A percentile compares a stretch with the other conserved stretches of the same genome.
These are phyloP conservation scores for Lipomyces sp. DNA, from an alignment of 805 yeast species.

Conservation along the genomic window DNA sequence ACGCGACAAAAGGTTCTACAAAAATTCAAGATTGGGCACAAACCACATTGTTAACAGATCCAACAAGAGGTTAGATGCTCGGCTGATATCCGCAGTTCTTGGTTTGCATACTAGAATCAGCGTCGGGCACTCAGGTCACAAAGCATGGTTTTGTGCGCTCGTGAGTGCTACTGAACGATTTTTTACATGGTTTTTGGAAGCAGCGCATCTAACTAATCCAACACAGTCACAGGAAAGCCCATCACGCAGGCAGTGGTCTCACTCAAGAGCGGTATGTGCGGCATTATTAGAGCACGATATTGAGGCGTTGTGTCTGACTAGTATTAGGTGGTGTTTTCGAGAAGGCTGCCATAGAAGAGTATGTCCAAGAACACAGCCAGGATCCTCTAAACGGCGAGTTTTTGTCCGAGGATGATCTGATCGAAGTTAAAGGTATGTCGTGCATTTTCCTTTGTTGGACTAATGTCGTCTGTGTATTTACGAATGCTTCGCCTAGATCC, in stretches of 20 bases:
- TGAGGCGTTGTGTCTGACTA: no score
- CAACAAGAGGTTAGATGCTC: no score
- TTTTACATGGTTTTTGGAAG: background rate
- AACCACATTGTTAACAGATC: no score
- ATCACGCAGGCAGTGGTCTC: slow-evolving; percentile 74
- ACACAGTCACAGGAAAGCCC: slow-evolving; percentile 62
- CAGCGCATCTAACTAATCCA: background rate
- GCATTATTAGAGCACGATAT: no score
- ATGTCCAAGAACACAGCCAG: slow-evolving; percentile 57
- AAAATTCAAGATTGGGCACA: no score
- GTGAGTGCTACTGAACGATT: slow-evolving; percentile 1
- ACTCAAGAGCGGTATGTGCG: slow-evolving; percentile 32
- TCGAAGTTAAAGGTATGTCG: slow-evolving; percentile 40
- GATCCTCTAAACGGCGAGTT: slow-evolving; percentile 77
- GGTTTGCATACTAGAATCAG: no score
- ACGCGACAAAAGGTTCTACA: no score
- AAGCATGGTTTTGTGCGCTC: slow-evolving; percentile 11
- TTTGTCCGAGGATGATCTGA: slow-evolving; percentile 54
- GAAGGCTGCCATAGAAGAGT: slow-evolving; percentile 53
- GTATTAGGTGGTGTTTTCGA: slow-evolving; percentile 70
- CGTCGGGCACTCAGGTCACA: no score
- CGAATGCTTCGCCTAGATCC: slow-evolving; percentile 18
- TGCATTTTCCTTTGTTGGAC: background rate
- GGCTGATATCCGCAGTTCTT: no score
- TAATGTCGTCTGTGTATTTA: background rate